These are phyloP conservation scores for Ophiostoma ips DNA, from an alignment of 2,329 filamentous ascomycete species.

Conservation along the genomic window DNA sequence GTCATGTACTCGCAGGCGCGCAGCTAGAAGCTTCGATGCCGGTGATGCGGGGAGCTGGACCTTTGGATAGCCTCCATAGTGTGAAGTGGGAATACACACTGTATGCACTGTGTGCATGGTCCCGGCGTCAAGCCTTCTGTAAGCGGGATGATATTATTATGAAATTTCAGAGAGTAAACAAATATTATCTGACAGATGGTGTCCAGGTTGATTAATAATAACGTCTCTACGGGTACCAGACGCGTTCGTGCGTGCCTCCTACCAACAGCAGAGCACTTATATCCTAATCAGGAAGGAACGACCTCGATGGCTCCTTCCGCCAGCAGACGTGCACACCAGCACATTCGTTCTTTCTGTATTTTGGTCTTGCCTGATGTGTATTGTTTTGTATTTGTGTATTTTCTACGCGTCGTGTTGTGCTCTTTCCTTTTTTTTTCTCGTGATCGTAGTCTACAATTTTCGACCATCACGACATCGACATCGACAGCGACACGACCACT, in stretches of 20 bases:
- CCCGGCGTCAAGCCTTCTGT: no score
- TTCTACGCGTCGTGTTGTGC: not conserved
- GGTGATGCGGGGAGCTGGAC: not conserved
- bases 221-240: no score
- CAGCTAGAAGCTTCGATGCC: slow-evolving; percentile 1
- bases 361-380: not conserved
- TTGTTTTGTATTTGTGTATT: not conserved
- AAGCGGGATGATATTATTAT: no score
- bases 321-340: no score
- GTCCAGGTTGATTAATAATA: no score
- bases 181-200: no score
- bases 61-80: not conserved
- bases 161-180: no score
- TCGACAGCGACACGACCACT: no score
- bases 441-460: not conserved
- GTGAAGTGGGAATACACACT: not conserved
- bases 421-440: not conserved
- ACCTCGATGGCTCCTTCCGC: not conserved
- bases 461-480: no score
- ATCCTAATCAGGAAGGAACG: slow-evolving; percentile 1
- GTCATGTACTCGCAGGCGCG: not conserved
- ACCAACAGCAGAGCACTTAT: not conserved
- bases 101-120: not conserved
- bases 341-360: not conserved
- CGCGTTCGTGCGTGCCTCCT: no score